Conservation (phyloP, 768 basidiomycete species). For the Trametes villosa region DNA sequence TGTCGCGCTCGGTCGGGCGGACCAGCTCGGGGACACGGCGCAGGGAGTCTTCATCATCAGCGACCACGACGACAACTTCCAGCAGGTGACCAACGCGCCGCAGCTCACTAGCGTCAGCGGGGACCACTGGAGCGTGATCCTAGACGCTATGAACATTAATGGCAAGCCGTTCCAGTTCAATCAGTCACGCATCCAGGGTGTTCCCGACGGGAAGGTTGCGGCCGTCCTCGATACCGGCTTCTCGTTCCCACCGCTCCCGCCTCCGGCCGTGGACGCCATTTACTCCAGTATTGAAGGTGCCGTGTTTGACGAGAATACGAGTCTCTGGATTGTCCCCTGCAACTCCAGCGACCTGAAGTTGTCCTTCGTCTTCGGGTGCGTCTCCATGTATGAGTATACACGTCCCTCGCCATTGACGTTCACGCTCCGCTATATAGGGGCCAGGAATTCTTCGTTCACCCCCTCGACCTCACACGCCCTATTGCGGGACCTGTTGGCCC, state of each 20-base stretch:
- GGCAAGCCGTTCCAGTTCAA: constrained; percentile 54
- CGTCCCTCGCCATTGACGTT: neutral
- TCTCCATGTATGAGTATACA: neutral
- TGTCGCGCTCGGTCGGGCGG: constrained; percentile 30
- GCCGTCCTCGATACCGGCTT: constrained; percentile 37
- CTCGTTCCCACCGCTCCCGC: constrained; percentile 33
- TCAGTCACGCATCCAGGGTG: constrained; percentile 21
- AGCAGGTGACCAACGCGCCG: constrained; percentile 24
- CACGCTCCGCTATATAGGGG: constrained; percentile 39
- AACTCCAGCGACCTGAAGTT: constrained; percentile 31
- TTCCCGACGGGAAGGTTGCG: constrained; percentile 28
- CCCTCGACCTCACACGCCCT: constrained; percentile 35
- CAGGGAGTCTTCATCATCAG: constrained; percentile 35
- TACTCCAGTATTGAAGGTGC: constrained; percentile 37
- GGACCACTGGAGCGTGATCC: constrained; percentile 35
- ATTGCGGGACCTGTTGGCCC: constrained; percentile 27
- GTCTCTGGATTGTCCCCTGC: constrained; percentile 38
- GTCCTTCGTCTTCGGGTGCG: constrained; percentile 37
- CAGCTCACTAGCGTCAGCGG: constrained; percentile 43
- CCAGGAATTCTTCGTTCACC: constrained; percentile 36
- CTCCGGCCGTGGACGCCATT: constrained; percentile 33
- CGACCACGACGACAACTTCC: constrained; percentile 28
- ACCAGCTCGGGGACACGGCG: constrained; percentile 26
- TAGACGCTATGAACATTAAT: constrained; percentile 52
- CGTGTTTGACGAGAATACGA: constrained; percentile 23